Evolutionary conservation across 2,329 filamentous ascomycete genomes (phyloP), one percentile per base, ranked within the genome.

Genomic region (Alternaria angustiovoidea): DNA sequence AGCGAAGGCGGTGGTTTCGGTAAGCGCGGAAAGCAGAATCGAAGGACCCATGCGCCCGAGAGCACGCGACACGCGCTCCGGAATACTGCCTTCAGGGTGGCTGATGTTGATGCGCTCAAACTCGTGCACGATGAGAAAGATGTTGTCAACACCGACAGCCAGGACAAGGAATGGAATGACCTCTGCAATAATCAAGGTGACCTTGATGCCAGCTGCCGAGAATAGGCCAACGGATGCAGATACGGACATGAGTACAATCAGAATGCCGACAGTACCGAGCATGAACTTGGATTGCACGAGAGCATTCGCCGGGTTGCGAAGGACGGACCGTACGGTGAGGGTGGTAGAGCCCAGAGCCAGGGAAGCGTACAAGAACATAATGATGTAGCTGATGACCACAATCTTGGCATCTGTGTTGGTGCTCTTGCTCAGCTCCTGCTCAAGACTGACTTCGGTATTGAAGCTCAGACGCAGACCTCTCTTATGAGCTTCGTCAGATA

Each of bases 371-470:
- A 99, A 81, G 79, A 99, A 99, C 95, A 99, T 99, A 82, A 97
- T 92, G 65, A 98, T 86, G 80, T 99, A 99, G 84, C 94, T 98
- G 79, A 99, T 90, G 54, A 94, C 88, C 24, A 99, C 89, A 71
- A 99, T 99, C 78, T 94, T 97, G 44, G 94, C 96, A 78, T 99
- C 95, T 0, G 95, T 98, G 78, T 99, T 99, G 51, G 93, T 97
- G 38, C 93, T 96, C 81, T 98, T 97, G 83, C 97, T 99, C 59
- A 99, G 85, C 75, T 99, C 95, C 75, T 97, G 87, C 76, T 98
- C 94, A 62, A 99, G 82, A 78, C 94, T 97, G 78, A 94, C 92
- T 80, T 99, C 95, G 0, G 95, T 96, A 51, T 89, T 96, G 84
- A 98, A 99, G 7, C 94, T 98, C 36, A 99, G 82, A 20, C 95